These are phyloP conservation scores for Diutina sp. DNA, from an alignment of 1,139 yeast species.

Conservation along the genomic window DNA sequence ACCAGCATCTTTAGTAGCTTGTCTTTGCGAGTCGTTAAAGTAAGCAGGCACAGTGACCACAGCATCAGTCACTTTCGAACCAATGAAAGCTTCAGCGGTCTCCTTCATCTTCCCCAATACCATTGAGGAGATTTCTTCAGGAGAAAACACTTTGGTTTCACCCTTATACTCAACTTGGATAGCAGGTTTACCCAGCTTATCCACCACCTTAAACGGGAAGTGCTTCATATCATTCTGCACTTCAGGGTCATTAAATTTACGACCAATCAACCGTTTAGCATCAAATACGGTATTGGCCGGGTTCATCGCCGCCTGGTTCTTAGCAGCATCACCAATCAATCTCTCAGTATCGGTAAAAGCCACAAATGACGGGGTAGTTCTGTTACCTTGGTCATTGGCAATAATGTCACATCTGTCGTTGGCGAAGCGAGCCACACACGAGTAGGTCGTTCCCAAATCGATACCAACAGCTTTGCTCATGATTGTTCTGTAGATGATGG, in stretches of 20 bases:
- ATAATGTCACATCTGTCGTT: constrained; percentile 54
- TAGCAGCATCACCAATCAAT: constrained; percentile 98
- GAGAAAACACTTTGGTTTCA: constrained; percentile 89
- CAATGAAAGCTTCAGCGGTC: constrained; percentile 92
- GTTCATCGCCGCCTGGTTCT: constrained; percentile 97
- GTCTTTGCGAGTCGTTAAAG: constrained; percentile 96
- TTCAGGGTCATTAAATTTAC: constrained; percentile 80
- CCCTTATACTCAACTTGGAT: constrained; percentile 90
- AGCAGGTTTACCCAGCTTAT: constrained; percentile 77
- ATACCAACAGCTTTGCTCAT: constrained; percentile 72
- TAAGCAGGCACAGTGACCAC: constrained; percentile 95
- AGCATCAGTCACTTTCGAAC: constrained; percentile 88
- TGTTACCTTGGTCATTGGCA: constrained; percentile 99
- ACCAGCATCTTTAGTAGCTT: constrained; percentile 98
- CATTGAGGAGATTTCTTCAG: constrained; percentile 96
- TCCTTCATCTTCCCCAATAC: constrained; percentile 96
- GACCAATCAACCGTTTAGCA: constrained; percentile 96
- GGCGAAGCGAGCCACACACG: constrained; percentile 73
- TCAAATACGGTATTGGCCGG: constrained; percentile 94
- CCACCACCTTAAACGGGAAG: constrained; percentile 93
- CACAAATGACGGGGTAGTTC: constrained; percentile 96
- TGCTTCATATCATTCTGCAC: constrained; percentile 94
- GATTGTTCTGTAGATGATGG: neutral
- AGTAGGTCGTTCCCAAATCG: constrained; percentile 98
- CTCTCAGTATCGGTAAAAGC: constrained; percentile 97